Evolutionary conservation across 2,329 filamentous ascomycete species (phyloP).

Genomic region (Phyllosticta citriasiana): DNA sequence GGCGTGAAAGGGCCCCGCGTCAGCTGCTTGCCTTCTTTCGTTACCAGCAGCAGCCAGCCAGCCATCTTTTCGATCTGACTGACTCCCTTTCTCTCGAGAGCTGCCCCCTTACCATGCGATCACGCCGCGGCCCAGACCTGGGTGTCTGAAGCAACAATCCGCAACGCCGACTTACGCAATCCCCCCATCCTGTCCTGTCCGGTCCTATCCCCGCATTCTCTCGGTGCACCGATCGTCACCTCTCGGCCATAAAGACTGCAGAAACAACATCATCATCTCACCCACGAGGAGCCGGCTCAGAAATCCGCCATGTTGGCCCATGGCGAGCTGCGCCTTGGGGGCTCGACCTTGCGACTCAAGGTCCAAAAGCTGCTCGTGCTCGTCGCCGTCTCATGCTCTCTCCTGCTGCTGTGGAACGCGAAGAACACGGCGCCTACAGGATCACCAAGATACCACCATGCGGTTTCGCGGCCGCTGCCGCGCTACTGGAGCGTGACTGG

Average conservation of each 20-base stretch:
- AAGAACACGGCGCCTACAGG: background rate
- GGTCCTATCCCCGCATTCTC: background rate
- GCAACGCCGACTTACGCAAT: background rate
- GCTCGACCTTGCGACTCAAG: slow-evolving; percentile 2
- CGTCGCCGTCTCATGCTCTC: background rate
- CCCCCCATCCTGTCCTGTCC: background rate
- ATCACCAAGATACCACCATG: background rate
- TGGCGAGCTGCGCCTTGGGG: background rate
- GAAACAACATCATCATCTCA: background rate
- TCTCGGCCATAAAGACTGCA: background rate
- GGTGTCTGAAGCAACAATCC: background rate
- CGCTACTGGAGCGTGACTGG: slow-evolving; percentile 36
- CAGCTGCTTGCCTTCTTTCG: background rate
- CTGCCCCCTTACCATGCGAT: background rate
- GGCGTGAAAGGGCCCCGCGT: background rate
- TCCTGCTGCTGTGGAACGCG: slow-evolving; percentile 8
- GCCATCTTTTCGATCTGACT: background rate
- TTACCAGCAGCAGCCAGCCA: background rate
- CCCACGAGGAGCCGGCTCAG: background rate
- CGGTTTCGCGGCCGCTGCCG: slow-evolving; percentile 10
- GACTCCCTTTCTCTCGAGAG: background rate
- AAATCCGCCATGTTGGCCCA: background rate
- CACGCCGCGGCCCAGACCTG: background rate
- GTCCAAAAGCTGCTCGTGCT: slow-evolving; percentile 2
- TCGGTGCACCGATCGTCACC: background rate